A percentile compares a stretch with the other conserved stretches of the same genome.
phyloP scores from a whole-genome alignment of 2,329 filamentous ascomycete species.

The Ophiostoma triangulosporum region DNA sequence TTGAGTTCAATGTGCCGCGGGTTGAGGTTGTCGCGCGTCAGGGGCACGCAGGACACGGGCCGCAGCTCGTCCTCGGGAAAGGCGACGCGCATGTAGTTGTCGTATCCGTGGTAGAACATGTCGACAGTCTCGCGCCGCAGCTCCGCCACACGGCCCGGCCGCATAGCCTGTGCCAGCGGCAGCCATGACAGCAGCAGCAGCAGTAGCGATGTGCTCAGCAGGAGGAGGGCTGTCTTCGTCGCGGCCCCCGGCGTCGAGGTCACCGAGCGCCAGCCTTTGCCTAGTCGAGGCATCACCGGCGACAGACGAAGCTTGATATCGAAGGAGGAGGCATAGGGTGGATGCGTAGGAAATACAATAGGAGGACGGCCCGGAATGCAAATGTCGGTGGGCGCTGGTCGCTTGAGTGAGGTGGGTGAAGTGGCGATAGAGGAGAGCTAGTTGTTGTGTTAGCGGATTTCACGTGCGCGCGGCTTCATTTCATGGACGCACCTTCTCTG shows the following conservation, averaged over 20 bases:
- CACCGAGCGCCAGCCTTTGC: constrained; percentile 13
- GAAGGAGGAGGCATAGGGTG: constrained; percentile 20
- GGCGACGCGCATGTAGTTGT: constrained; percentile 86
- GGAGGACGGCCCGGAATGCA: no score
- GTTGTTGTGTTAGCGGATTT: no score
- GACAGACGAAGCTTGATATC: constrained; percentile 17
- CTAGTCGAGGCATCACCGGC: constrained; percentile 27
- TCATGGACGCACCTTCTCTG: no score
- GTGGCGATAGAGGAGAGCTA: no score
- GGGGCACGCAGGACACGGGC: constrained; percentile 69
- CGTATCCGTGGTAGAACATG: constrained; percentile 94
- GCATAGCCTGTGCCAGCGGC: constrained; percentile 33
- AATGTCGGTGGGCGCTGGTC: no score
- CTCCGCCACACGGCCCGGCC: constrained; percentile 37
- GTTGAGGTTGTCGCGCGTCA: constrained; percentile 72
- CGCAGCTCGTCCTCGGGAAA: constrained; percentile 94
- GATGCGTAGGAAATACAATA: no score
- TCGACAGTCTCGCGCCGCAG: constrained; percentile 49
- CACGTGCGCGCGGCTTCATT: no score
- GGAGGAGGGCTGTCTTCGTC: no score
- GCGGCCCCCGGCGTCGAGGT: constrained; percentile 1
- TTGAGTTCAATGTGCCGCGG: constrained; percentile 76
- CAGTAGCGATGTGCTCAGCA: no score
- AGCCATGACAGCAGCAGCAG: constrained; percentile 27
- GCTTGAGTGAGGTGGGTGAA: no score